phyloP scores from a whole-genome alignment of 2,329 filamentous ascomycete genomes.

The Aspergillus ibericus region DNA sequence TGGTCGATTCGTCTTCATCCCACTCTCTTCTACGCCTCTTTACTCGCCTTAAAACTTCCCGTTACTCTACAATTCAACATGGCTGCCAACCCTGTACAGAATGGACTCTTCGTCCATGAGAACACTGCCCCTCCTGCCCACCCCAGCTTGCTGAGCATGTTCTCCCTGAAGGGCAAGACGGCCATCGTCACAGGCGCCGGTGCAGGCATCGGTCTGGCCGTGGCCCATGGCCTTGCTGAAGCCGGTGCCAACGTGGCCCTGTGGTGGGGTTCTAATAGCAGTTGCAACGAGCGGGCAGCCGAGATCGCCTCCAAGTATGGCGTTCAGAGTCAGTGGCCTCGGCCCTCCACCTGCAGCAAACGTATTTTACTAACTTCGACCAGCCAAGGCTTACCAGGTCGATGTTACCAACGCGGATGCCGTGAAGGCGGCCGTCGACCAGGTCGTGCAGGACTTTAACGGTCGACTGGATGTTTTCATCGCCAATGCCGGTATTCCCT shows the following conservation, averaged over 20 bases:
- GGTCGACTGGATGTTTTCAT: constrained; percentile 75
- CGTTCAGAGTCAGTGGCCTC: constrained; percentile 53
- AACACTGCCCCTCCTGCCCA: constrained; percentile 52
- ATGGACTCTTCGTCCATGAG: constrained; percentile 58
- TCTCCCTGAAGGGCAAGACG: constrained; percentile 69
- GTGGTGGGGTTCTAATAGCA: constrained; percentile 70
- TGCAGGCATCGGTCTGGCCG: constrained; percentile 66
- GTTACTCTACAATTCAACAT: constrained; percentile 21
- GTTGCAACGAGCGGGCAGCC: constrained; percentile 61
- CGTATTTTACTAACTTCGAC: constrained; percentile 7
- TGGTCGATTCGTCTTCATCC: not conserved
- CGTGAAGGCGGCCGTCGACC: constrained; percentile 44
- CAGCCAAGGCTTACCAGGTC: constrained; percentile 52
- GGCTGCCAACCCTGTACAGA: constrained; percentile 38
- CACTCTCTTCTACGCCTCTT: not conserved
- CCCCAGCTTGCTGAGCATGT: constrained; percentile 60
- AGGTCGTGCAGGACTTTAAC: constrained; percentile 63
- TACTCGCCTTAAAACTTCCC: not conserved
- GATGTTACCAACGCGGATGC: constrained; percentile 46
- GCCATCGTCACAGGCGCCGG: constrained; percentile 70
- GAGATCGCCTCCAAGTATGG: constrained; percentile 66
- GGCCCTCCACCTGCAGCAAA: not conserved
- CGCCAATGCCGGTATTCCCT: constrained; percentile 74
- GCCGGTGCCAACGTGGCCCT: constrained; percentile 71
- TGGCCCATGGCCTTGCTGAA: constrained; percentile 66